Percentiles rank a stretch among this genome's conserved stretches.
Evolutionary conservation across 129 eudicot genomes (phyloP).

Genomic region (Chrysanthemum makinoi): DNA sequence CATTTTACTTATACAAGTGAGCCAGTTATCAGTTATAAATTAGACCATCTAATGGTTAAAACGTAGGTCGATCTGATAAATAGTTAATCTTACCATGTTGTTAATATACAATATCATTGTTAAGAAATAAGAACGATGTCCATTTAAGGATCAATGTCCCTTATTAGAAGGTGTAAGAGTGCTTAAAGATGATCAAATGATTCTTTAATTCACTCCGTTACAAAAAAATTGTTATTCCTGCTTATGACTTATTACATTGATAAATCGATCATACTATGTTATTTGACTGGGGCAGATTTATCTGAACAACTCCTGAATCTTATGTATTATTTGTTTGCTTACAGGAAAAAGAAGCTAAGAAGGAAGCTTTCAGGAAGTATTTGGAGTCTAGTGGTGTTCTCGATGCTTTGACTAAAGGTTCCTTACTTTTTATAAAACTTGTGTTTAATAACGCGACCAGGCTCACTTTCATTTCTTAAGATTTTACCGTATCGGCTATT

Average conservation of each 20-base stretch:
- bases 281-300: not conserved
- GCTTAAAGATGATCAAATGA: not conserved
- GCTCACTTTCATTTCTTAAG: not conserved
- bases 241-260: not conserved
- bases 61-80: not conserved
- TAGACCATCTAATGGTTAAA: slow-evolving; percentile 6
- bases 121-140: not conserved
- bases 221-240: not conserved
- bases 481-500: not conserved
- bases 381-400: slow-evolving; percentile 89
- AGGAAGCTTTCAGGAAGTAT: slow-evolving; percentile 91
- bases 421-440: not conserved
- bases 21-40: slow-evolving; percentile 3
- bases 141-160: not conserved
- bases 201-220: not conserved
- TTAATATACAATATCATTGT: not conserved
- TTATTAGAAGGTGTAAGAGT: slow-evolving; percentile 5
- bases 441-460: not conserved
- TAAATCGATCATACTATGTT: slow-evolving; percentile 3
- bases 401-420: slow-evolving; percentile 93
- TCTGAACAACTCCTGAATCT: not conserved
- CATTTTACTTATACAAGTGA: not conserved
- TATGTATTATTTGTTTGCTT: slow-evolving; percentile 18
- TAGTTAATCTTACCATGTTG: slow-evolving; percentile 11
- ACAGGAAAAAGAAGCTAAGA: slow-evolving; percentile 90